phyloP scores from a whole-genome alignment of 2,329 filamentous ascomycete genomes.

The Fusarium agapanthi region DNA sequence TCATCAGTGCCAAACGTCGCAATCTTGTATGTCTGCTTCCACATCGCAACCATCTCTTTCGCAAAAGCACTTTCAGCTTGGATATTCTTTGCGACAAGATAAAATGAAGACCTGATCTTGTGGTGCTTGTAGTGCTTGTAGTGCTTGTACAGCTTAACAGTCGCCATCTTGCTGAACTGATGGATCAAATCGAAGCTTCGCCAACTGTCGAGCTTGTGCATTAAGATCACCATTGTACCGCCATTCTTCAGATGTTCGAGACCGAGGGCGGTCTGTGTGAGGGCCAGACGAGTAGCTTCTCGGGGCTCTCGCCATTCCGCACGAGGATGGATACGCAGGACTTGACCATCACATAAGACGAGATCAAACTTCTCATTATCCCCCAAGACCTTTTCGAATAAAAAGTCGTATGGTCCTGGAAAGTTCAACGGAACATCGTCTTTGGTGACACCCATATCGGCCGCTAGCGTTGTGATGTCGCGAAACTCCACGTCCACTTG shows the following conservation, averaged over 20 bases:
- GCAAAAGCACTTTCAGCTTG: constrained; percentile 46
- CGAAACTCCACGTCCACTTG: constrained; percentile 34
- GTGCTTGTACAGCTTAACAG: constrained; percentile 54
- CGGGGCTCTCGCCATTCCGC: constrained; percentile 44
- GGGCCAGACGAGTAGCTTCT: constrained; percentile 50
- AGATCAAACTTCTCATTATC: constrained; percentile 49
- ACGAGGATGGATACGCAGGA: constrained; percentile 52
- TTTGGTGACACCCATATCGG: constrained; percentile 50
- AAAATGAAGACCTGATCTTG: constrained; percentile 59
- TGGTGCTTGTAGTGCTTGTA: constrained; percentile 43
- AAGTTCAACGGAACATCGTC: constrained; percentile 43
- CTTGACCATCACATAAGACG: constrained; percentile 58
- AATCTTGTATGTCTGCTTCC: constrained; percentile 51
- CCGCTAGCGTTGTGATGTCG: constrained; percentile 62
- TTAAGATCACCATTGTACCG: constrained; percentile 60
- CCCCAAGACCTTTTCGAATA: neutral
- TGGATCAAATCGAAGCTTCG: constrained; percentile 49
- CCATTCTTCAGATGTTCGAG: constrained; percentile 55
- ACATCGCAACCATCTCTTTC: constrained; percentile 47
- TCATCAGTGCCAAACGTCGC: constrained; percentile 48
- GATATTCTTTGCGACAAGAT: constrained; percentile 58
- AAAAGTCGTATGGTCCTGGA: constrained; percentile 34
- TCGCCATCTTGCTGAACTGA: constrained; percentile 53
- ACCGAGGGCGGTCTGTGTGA: constrained; percentile 54
- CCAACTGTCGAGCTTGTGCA: constrained; percentile 58